phyloP scores from a whole-genome alignment of 192 early-diverging fungal genomes.

The Entophlyctis luteolus region DNA sequence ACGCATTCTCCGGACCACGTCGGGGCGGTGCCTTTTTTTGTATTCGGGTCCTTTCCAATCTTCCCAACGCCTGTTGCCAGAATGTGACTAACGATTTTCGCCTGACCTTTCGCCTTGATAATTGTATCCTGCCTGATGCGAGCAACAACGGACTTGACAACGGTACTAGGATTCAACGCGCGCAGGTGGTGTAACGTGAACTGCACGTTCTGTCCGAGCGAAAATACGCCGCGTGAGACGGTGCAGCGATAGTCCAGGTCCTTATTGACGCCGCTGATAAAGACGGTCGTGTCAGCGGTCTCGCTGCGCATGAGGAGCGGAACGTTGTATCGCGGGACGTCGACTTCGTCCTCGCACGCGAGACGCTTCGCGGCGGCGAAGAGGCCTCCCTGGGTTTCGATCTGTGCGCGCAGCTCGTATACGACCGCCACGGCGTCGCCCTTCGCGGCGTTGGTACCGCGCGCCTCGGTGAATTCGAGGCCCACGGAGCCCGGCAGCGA shows the following conservation, averaged over 20 bases:
- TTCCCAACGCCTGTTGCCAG: constrained; percentile 1
- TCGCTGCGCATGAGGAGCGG: neutral
- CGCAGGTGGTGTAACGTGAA: constrained; percentile 6
- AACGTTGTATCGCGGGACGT: constrained; percentile 25
- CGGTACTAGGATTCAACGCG: neutral
- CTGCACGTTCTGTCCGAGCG: neutral
- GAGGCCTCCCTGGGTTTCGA: constrained; percentile 12
- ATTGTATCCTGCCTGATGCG: constrained; percentile 10
- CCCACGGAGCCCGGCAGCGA: constrained; percentile 14
- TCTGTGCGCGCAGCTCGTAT: constrained; percentile 9
- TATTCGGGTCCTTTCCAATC: too few relatives aligned
- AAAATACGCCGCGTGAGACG: constrained; percentile 9
- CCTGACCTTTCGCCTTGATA: neutral
- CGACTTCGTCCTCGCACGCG: constrained; percentile 3
- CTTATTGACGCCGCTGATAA: constrained; percentile 9
- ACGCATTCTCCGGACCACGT: neutral
- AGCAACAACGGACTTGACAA: neutral
- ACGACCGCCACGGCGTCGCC: constrained; percentile 1
- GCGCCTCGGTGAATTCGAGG: neutral
- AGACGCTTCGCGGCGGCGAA: neutral
- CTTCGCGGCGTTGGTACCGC: neutral
- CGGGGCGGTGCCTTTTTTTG: neutral
- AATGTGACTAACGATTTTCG: neutral
- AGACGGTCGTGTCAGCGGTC: constrained; percentile 9
- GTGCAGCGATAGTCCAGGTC: constrained; percentile 12